Evolutionary conservation across 208 protist species (phyloP).

Genomic region (Leishmania guyanensis): DNA sequence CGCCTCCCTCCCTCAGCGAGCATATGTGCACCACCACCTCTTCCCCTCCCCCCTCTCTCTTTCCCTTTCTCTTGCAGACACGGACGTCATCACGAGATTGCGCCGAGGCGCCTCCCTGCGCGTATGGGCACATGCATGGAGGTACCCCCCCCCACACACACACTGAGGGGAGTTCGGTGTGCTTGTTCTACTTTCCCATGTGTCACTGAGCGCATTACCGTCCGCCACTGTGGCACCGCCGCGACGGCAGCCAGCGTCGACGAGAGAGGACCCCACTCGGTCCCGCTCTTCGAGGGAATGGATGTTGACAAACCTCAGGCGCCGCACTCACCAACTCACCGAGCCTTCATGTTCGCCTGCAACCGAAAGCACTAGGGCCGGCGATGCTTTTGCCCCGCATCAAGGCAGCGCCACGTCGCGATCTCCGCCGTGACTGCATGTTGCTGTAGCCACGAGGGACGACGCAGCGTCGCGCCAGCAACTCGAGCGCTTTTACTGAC

Average conservation of each 20-base stretch:
- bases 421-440: neutral
- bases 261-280: neutral
- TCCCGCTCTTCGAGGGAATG: neutral
- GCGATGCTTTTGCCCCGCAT: neutral
- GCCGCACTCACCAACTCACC: neutral
- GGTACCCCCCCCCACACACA: neutral
- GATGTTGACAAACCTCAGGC: neutral
- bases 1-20: neutral
- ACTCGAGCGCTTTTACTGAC: conserved; percentile 46
- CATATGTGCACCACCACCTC: neutral
- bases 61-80: neutral
- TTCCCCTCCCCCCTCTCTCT: neutral
- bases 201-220: neutral
- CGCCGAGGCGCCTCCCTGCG: neutral
- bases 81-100: neutral
- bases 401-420: neutral
- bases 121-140: neutral
- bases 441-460: neutral
- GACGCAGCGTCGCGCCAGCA: neutral
- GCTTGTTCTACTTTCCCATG: neutral
- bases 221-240: neutral
- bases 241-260: neutral
- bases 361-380: neutral
- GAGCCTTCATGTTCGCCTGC: neutral
- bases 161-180: neutral